Evolutionary conservation across 768 basidiomycete genomes (phyloP).

Genomic region (Calocybe cyanea): DNA sequence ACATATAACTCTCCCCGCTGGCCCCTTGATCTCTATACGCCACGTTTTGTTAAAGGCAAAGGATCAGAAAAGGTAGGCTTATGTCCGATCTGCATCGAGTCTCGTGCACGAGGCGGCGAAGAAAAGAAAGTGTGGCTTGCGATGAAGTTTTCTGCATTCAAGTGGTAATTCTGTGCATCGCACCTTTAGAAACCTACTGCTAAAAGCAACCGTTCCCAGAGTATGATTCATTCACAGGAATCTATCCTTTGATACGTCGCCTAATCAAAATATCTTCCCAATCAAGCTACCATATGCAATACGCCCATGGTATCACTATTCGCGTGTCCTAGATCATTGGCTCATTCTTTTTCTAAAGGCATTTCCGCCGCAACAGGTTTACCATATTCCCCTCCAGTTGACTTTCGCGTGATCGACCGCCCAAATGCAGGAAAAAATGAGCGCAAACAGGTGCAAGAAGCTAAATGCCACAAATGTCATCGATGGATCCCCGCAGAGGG

Average conservation of each 20-base stretch:
- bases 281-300: conserved; percentile 78
- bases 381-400: conserved; percentile 76
- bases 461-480: conserved; percentile 73
- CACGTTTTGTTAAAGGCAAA: conserved; percentile 69
- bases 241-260: too few species aligned
- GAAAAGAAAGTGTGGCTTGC: conserved; percentile 66
- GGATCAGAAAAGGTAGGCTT: conserved; percentile 68
- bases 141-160: conserved; percentile 80
- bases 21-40: conserved; percentile 70
- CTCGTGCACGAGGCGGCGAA: conserved; percentile 55
- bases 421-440: conserved; percentile 54
- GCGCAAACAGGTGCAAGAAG: conserved; percentile 55
- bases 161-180: conserved; percentile 44
- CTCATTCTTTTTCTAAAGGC: conserved; percentile 35
- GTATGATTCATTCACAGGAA: too few species aligned
- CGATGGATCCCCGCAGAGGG: conserved; percentile 74
- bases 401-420: conserved; percentile 49
- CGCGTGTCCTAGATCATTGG: neutral
- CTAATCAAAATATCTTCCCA: too few species aligned
- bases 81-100: conserved; percentile 75
- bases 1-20: conserved; percentile 57
- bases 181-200: too few species aligned
- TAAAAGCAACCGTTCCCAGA: too few species aligned
- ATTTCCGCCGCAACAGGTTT: conserved; percentile 64
- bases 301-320: conserved; percentile 55